Conservation (phyloP, 106 monocot genomes). For the Vanilla planifolia region DNA sequence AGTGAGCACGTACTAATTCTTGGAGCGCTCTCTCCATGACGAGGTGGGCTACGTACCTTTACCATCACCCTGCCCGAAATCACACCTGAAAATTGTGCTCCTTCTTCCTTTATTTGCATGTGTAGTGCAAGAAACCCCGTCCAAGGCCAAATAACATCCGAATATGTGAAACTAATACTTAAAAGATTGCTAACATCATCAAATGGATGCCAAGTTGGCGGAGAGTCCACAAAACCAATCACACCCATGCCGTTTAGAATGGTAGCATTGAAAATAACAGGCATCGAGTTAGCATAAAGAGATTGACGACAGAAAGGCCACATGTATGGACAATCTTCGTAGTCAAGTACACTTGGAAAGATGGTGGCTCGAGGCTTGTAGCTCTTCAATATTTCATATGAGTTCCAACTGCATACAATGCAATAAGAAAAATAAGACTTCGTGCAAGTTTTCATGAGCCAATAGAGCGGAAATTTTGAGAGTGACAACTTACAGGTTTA, state of each 20-base stretch:
- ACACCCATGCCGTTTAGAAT: constrained; percentile 98
- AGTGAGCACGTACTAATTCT: constrained; percentile 63
- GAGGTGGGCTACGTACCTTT: constrained; percentile 51
- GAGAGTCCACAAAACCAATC: constrained; percentile 60
- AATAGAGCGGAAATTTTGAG: background rate
- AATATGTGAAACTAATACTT: constrained; percentile 79
- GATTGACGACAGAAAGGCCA: constrained; percentile 99
- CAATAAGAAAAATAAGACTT: constrained; percentile 5
- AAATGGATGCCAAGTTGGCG: constrained; percentile 77
- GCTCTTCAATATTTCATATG: constrained; percentile 75
- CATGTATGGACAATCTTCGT: constrained; percentile 78
- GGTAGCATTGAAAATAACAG: constrained; percentile 91
- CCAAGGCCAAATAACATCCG: constrained; percentile 98
- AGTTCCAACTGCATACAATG: constrained; percentile 44
- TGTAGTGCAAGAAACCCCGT: constrained; percentile 85
- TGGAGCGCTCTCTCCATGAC: constrained; percentile 28
- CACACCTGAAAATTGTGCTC: constrained; percentile 67
- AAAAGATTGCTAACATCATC: constrained; percentile 90
- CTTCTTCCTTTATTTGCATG: constrained; percentile 96
- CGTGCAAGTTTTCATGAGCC: constrained; percentile 6
- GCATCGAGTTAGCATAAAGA: constrained; percentile 91
- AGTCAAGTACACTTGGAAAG: constrained; percentile 86
- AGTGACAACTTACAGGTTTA: constrained; percentile 75
- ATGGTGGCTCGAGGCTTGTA: constrained; percentile 88
- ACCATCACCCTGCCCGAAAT: constrained; percentile 82